Percentiles rank a stretch among this genome's conserved stretches.
Conservation (phyloP, 768 basidiomycete species). For the Boletus rufocinnamomeus region DNA sequence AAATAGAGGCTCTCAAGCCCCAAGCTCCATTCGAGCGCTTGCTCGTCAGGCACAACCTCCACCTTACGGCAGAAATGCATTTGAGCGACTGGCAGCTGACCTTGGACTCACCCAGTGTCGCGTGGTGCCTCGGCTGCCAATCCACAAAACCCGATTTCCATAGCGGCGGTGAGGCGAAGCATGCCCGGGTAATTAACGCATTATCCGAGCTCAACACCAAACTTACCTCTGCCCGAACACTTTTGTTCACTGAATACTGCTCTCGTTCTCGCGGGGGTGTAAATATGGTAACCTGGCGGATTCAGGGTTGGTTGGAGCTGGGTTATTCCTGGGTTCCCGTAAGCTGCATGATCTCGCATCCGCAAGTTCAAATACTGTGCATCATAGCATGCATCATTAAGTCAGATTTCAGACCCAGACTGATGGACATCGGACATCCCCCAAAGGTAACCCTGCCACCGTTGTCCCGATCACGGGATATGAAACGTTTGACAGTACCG, state of each 20-base stretch:
- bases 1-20: slow-evolving; percentile 13
- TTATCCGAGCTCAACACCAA: background rate
- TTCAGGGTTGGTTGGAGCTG: background rate
- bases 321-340: background rate
- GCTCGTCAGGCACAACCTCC: slow-evolving; percentile 19
- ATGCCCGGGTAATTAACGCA: background rate
- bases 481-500: background rate
- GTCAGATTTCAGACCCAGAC: background rate
- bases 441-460: background rate
- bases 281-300: background rate
- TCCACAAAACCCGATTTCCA: background rate
- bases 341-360: background rate
- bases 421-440: background rate
- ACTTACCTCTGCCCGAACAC: background rate
- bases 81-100: slow-evolving; percentile 9
- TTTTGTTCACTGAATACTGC: no score
- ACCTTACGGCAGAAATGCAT: slow-evolving; percentile 18
- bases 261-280: background rate
- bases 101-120: background rate
- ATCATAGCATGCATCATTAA: no score
- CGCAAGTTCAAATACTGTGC: background rate
- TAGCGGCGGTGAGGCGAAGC: background rate
- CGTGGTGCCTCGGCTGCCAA: background rate
- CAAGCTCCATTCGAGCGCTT: slow-evolving; percentile 6
- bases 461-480: background rate